Conservation (phyloP, 148 eudicot species). For the Vaccinium myrtillus region DNA sequence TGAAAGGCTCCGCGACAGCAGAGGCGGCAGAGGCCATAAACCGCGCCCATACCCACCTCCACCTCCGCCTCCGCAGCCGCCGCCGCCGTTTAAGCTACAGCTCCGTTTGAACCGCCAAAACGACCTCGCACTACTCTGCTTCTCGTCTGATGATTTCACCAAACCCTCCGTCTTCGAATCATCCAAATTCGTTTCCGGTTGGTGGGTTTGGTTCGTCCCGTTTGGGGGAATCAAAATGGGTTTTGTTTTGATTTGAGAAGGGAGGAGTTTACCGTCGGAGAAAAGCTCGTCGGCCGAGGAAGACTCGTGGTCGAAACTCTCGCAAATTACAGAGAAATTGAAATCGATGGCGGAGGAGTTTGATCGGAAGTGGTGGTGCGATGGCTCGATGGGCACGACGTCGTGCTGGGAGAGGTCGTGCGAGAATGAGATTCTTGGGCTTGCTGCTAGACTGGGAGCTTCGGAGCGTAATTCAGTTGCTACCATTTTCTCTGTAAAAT, state of each 20-base stretch:
- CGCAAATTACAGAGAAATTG: slow-evolving; percentile 51
- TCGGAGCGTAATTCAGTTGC: slow-evolving; percentile 64
- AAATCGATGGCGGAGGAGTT: slow-evolving; percentile 52
- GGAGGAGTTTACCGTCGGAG: slow-evolving; percentile 64
- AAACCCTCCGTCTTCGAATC: background rate
- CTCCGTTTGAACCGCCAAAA: slow-evolving; percentile 87
- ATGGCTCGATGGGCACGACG: slow-evolving; percentile 55
- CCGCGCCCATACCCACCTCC: slow-evolving; percentile 54
- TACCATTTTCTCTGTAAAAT: slow-evolving; percentile 28
- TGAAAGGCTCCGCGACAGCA: slow-evolving; percentile 73
- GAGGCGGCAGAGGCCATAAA: slow-evolving; percentile 77
- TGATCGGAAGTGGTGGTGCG: slow-evolving; percentile 28
- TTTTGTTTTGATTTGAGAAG: slow-evolving; percentile 47
- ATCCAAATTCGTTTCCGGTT: background rate
- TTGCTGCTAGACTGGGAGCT: slow-evolving; percentile 40
- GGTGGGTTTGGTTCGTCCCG: slow-evolving; percentile 8
- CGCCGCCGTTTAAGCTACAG: slow-evolving; percentile 40
- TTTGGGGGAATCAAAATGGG: background rate
- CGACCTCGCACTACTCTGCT: slow-evolving; percentile 35
- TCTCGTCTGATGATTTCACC: slow-evolving; percentile 27
- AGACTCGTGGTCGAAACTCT: slow-evolving; percentile 42
- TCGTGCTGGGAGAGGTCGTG: slow-evolving; percentile 68
- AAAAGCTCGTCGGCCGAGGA: slow-evolving; percentile 86
- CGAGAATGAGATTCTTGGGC: slow-evolving; percentile 90
- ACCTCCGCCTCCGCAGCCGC: background rate